A percentile compares a stretch with the other conserved stretches of the same genome.
phyloP scores from a whole-genome alignment of 371 early-diverging fungal genomes.

The Haplosporangium sp. region DNA sequence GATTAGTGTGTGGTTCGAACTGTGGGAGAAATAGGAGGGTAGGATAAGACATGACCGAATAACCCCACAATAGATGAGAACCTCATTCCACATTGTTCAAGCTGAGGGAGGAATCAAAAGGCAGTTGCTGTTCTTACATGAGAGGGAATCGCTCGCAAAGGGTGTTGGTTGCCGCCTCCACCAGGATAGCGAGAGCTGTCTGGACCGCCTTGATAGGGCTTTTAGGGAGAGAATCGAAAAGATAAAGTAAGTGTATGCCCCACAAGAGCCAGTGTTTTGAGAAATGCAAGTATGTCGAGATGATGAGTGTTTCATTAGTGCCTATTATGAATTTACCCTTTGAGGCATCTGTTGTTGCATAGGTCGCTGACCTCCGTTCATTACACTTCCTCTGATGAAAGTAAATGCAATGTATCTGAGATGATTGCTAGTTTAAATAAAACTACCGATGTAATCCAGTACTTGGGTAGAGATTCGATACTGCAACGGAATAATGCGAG shows the following conservation, averaged over 20 bases:
- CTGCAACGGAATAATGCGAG: background rate
- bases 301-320: background rate
- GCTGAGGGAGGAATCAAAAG: background rate
- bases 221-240: background rate
- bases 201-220: constrained; percentile 19
- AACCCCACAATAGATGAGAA: background rate
- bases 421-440: background rate
- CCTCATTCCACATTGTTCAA: background rate
- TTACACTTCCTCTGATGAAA: background rate
- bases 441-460: background rate
- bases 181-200: constrained; percentile 28
- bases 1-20: no score
- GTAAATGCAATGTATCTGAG: background rate
- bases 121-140: constrained; percentile 30
- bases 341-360: constrained; percentile 24
- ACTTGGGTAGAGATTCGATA: background rate
- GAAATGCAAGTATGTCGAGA: background rate
- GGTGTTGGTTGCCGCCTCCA: constrained; percentile 34
- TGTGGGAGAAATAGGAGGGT: background rate
- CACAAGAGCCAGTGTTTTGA: background rate
- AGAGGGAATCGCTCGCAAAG: constrained; percentile 35
- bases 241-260: background rate
- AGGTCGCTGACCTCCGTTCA: constrained; percentile 20
- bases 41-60: no score
- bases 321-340: constrained; percentile 12